Conservation (phyloP, 768 basidiomycete species). For the Tricholoma matsutake region DNA sequence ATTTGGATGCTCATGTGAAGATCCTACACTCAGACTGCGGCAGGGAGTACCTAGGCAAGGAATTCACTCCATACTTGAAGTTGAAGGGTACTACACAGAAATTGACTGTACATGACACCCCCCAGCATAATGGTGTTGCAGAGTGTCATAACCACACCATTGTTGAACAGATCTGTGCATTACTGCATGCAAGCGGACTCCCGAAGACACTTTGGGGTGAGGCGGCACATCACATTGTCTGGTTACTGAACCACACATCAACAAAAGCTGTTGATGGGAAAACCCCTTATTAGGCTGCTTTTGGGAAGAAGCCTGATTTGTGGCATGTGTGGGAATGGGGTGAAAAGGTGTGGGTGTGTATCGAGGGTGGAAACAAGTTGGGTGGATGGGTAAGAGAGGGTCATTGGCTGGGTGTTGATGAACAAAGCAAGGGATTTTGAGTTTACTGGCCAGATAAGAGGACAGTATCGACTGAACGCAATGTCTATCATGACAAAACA, state of each 20-base stretch:
- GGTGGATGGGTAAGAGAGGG: constrained; percentile 17
- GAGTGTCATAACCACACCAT: constrained; percentile 38
- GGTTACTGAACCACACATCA: neutral
- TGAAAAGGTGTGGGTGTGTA: constrained; percentile 26
- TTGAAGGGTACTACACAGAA: neutral
- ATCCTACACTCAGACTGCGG: neutral
- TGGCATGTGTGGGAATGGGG: too few species aligned
- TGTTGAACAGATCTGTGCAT: constrained; percentile 29
- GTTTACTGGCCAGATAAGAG: constrained; percentile 3
- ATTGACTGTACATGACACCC: constrained; percentile 14
- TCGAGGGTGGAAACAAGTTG: constrained; percentile 25
- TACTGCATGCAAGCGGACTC: constrained; percentile 33
- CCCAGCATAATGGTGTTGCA: constrained; percentile 42
- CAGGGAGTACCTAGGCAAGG: neutral
- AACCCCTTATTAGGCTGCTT: too few species aligned
- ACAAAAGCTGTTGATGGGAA: constrained; percentile 27
- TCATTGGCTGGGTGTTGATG: constrained; percentile 1
- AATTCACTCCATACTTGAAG: neutral
- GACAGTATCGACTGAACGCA: constrained; percentile 21
- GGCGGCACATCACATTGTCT: constrained; percentile 15
- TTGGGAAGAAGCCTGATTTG: too few species aligned
- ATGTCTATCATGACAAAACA: constrained; percentile 20
- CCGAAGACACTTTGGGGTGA: constrained; percentile 38
- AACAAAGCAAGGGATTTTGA: neutral
- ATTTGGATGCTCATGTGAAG: too few species aligned